Evolutionary conservation across 1,284 basidiomycete species (phyloP).

Genomic region (Cystobasidium sp.): DNA sequence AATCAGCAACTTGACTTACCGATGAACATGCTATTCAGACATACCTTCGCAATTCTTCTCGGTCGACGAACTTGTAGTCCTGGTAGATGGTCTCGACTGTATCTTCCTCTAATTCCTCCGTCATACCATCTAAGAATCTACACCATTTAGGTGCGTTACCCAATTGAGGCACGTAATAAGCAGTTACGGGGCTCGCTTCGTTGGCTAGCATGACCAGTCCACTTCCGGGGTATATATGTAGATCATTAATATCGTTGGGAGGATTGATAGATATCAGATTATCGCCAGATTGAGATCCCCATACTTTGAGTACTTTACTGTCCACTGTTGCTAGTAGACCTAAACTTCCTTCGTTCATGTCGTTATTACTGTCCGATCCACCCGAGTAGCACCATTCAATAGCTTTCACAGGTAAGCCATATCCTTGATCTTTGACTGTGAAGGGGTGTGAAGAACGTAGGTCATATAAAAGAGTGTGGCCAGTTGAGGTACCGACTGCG

Average conservation of each 20-base stretch:
- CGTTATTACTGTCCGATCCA: slow-evolving; percentile 63
- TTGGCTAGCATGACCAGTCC: slow-evolving; percentile 87
- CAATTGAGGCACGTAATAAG: slow-evolving; percentile 91
- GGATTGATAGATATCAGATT: slow-evolving; percentile 95
- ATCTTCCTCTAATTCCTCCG: slow-evolving; percentile 84
- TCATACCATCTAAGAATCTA: slow-evolving; percentile 95
- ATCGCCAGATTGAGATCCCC: slow-evolving; percentile 74
- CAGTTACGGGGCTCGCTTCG: slow-evolving; percentile 87
- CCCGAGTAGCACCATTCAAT: slow-evolving; percentile 85
- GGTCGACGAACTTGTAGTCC: slow-evolving; percentile 97
- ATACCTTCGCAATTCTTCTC: slow-evolving; percentile 75
- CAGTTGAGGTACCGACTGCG: slow-evolving; percentile 91
- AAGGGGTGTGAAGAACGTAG: slow-evolving; percentile 82
- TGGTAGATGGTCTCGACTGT: slow-evolving; percentile 69
- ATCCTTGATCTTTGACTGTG: slow-evolving; percentile 94
- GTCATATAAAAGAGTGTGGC: slow-evolving; percentile 93
- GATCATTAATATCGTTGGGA: slow-evolving; percentile 80
- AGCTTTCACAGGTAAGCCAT: slow-evolving; percentile 85
- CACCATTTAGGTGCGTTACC: slow-evolving; percentile 97
- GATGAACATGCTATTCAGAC: not conserved
- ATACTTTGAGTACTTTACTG: slow-evolving; percentile 93
- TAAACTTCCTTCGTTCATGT: slow-evolving; percentile 74
- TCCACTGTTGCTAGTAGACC: slow-evolving; percentile 81
- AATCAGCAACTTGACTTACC: not conserved
- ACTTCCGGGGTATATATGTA: slow-evolving; percentile 82